Percentiles rank a stretch among this genome's conserved stretches.
These are phyloP conservation scores for Trichoderma semiorbis DNA, from an alignment of 2,329 filamentous ascomycete genomes.

Conservation along the genomic window DNA sequence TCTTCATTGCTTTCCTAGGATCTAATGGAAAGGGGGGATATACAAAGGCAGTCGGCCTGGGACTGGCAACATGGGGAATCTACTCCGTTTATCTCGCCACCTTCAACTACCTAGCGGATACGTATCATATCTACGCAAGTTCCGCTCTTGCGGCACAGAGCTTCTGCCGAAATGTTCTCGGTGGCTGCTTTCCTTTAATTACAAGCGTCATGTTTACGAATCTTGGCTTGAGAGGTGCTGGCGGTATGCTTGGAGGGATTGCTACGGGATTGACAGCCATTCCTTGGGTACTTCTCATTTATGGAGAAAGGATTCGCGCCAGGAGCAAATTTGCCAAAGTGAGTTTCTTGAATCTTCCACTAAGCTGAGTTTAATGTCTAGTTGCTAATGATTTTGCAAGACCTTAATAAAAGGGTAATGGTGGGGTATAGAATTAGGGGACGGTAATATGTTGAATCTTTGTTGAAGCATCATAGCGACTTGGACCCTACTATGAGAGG, in stretches of 20 bases:
- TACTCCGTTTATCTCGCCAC: constrained; percentile 82
- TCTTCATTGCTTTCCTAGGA: constrained; percentile 52
- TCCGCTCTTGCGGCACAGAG: constrained; percentile 83
- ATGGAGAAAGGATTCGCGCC: constrained; percentile 69
- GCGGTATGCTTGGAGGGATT: constrained; percentile 72
- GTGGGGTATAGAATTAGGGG: not conserved
- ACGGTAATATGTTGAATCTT: not conserved
- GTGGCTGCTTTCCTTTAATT: constrained; percentile 76
- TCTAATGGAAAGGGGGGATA: constrained; percentile 28
- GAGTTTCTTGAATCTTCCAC: constrained; percentile 26
- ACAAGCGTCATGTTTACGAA: constrained; percentile 69
- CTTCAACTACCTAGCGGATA: constrained; percentile 91
- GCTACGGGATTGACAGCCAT: constrained; percentile 67
- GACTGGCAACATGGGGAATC: constrained; percentile 78
- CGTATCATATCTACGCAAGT: constrained; percentile 79
- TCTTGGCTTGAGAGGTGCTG: constrained; percentile 68
- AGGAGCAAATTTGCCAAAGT: constrained; percentile 73
- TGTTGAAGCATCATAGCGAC: not conserved
- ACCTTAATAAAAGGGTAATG: not conserved
- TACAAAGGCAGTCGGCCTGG: constrained; percentile 54
- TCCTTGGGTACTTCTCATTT: constrained; percentile 83
- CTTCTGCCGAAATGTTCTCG: constrained; percentile 80
- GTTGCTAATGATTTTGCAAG: not conserved
- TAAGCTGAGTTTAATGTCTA: too few relatives aligned
- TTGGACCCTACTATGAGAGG: not conserved